Conservation (phyloP, 257 asterid species). For the Solanum infundibuliforme region DNA sequence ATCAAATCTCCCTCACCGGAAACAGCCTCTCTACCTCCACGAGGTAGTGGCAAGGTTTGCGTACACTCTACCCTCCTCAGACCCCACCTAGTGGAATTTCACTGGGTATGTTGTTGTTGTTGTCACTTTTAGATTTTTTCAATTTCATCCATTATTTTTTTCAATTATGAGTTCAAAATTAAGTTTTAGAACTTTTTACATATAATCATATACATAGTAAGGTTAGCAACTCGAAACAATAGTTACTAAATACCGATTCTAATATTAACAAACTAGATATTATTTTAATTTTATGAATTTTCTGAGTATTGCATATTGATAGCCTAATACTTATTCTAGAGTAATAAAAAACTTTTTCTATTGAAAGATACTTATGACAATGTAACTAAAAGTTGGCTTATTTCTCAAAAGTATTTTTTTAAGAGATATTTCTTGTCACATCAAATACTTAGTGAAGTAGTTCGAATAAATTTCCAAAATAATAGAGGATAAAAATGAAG, state of each 20-base stretch:
- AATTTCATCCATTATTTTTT: too few relatives aligned
- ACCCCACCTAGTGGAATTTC: too few relatives aligned
- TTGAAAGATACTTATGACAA: neutral
- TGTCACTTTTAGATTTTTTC: neutral
- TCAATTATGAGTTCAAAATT: too few relatives aligned
- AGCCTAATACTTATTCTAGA: neutral
- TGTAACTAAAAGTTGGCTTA: neutral
- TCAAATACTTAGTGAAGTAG: neutral
- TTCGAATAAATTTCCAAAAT: neutral
- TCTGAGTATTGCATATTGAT: too few relatives aligned
- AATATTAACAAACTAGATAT: neutral
- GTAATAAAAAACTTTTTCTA: too few relatives aligned
- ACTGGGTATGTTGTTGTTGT: too few relatives aligned
- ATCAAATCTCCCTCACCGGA: neutral
- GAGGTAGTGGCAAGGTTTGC: too few relatives aligned
- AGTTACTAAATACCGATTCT: neutral
- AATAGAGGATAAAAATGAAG: neutral
- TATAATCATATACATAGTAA: neutral
- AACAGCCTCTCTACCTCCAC: too few relatives aligned
- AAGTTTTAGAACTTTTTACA: too few relatives aligned
- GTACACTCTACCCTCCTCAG: too few relatives aligned
- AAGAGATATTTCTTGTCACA: neutral
- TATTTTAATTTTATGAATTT: neutral
- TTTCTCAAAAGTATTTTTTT: neutral
- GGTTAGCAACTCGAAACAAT: neutral